phyloP scores from a whole-genome alignment of 306 rosid species.

The Vigna angularis region DNA sequence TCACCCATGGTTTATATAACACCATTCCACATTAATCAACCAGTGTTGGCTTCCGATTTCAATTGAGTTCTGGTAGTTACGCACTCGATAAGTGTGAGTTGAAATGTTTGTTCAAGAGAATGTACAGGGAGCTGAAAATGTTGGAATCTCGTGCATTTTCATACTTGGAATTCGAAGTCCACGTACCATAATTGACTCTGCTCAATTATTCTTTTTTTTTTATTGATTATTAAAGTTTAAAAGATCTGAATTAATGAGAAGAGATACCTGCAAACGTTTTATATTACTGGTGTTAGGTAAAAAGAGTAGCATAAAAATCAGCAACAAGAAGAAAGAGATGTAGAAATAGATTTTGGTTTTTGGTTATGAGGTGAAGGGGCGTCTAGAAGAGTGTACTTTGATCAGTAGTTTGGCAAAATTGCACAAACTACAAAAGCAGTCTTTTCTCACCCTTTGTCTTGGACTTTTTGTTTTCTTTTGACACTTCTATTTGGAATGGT shows the following conservation, averaged over 20 bases:
- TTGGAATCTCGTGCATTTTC: constrained; percentile 36
- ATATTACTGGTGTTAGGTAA: neutral
- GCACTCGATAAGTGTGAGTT: constrained; percentile 33
- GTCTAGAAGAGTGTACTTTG: constrained; percentile 10
- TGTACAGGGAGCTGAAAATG: neutral
- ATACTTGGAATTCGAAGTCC: constrained; percentile 23
- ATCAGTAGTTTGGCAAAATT: constrained; percentile 33
- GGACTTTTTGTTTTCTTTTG: too few relatives aligned
- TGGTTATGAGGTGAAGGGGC: neutral
- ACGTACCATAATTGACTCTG: constrained; percentile 3
- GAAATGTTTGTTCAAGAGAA: neutral
- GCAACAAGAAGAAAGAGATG: neutral
- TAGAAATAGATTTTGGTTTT: neutral
- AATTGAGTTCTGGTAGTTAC: constrained; percentile 42
- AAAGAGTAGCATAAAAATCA: neutral
- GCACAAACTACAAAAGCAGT: constrained; percentile 25
- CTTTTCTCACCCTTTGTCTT: neutral
- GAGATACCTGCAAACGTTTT: too few relatives aligned
- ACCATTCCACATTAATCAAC: neutral
- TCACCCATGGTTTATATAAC: constrained; percentile 33
- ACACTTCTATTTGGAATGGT: neutral
- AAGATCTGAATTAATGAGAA: neutral
- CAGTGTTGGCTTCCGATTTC: constrained; percentile 4
- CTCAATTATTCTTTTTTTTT: neutral
- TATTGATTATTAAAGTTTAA: neutral